Percentiles rank a stretch among this genome's conserved stretches.
phyloP scores from a whole-genome alignment of 2,329 filamentous ascomycete genomes.

The Xylaria sp. region DNA sequence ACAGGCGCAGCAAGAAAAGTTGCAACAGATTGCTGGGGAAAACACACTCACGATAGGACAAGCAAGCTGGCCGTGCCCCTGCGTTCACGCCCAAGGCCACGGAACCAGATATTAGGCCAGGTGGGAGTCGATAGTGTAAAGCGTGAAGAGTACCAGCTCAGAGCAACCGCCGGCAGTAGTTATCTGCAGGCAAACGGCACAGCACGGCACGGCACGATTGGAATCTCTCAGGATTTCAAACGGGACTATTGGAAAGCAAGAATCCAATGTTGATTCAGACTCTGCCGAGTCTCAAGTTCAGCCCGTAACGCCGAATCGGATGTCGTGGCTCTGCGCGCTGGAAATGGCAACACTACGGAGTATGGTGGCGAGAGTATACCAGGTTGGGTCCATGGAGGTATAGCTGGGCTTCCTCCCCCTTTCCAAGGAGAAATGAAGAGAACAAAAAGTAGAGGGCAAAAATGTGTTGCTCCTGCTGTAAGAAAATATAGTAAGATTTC shows the following conservation, averaged over 20 bases:
- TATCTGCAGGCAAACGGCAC: constrained; percentile 21
- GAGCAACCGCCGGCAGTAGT: not conserved
- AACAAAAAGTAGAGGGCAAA: constrained; percentile 19
- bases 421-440: constrained; percentile 13
- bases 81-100: constrained; percentile 4
- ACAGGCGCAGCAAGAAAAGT: not conserved
- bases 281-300: constrained; percentile 20
- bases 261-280: constrained; percentile 17
- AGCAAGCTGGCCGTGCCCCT: constrained; percentile 7
- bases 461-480: constrained; percentile 16
- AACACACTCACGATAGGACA: constrained; percentile 32
- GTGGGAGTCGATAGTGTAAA: not conserved
- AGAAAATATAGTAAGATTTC: constrained; percentile 41
- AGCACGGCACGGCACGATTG: constrained; percentile 14
- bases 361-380: constrained; percentile 6
- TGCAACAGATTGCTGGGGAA: constrained; percentile 6
- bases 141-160: constrained; percentile 7
- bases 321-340: constrained; percentile 17
- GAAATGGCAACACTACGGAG: constrained; percentile 11
- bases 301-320: constrained; percentile 8
- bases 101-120: not conserved
- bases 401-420: constrained; percentile 9
- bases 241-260: constrained; percentile 11
- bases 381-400: constrained; percentile 14
- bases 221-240: constrained; percentile 16